phyloP scores from a whole-genome alignment of 2,329 filamentous ascomycete genomes.

The Aspergillus luchuensis region DNA sequence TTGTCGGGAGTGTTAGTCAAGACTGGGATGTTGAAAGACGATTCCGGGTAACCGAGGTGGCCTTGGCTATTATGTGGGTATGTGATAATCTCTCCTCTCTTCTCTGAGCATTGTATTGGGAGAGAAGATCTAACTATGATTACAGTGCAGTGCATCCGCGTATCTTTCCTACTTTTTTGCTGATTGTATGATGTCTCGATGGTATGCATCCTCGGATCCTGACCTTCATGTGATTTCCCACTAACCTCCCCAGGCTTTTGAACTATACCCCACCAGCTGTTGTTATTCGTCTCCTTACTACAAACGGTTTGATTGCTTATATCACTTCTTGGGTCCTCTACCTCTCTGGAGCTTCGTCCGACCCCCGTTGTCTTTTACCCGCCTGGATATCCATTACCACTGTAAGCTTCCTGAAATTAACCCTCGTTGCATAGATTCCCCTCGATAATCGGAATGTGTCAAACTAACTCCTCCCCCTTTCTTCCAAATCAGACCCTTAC shows the following conservation, averaged over 20 bases:
- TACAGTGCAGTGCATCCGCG: constrained; percentile 71
- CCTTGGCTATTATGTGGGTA: constrained; percentile 74
- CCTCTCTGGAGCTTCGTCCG: constrained; percentile 68
- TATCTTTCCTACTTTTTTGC: constrained; percentile 83
- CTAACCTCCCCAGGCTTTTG: constrained; percentile 63
- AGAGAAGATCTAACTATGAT: neutral
- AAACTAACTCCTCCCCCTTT: neutral
- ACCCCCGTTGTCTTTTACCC: constrained; percentile 70
- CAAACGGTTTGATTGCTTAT: constrained; percentile 74
- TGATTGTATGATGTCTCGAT: constrained; percentile 81
- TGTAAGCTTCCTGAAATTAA: constrained; percentile 46
- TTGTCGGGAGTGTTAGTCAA: constrained; percentile 39
- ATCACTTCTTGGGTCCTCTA: constrained; percentile 72
- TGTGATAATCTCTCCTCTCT: constrained; percentile 38
- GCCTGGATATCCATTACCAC: constrained; percentile 79
- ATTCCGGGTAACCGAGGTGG: constrained; percentile 66
- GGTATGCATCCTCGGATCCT: constrained; percentile 52
- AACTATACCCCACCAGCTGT: constrained; percentile 79
- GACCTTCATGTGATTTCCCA: neutral
- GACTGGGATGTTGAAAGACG: constrained; percentile 51
- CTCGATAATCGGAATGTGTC: no score
- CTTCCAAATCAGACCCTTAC: constrained; percentile 63
- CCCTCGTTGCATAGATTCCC: neutral
- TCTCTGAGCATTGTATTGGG: constrained; percentile 5
- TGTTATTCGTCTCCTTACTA: constrained; percentile 74